phyloP scores from a whole-genome alignment of 768 basidiomycete genomes.

The Pisolithus albus region DNA sequence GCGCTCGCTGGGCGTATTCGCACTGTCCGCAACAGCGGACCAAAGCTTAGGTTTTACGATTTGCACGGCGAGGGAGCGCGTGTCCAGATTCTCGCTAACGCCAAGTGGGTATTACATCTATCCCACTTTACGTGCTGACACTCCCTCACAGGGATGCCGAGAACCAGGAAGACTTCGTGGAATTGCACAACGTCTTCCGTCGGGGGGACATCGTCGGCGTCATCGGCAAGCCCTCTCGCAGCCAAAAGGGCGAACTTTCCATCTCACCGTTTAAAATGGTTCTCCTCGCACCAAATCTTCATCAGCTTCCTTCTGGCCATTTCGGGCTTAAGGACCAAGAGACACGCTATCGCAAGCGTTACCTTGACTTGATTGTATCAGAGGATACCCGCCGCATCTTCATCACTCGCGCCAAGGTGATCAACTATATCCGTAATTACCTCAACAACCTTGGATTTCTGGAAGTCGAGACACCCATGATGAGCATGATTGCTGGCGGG shows the following conservation, averaged over 20 bases:
- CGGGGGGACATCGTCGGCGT: constrained; percentile 97
- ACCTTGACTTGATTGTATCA: constrained; percentile 96
- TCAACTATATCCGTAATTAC: constrained; percentile 91
- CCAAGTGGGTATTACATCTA: constrained; percentile 45
- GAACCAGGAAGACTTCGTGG: constrained; percentile 57
- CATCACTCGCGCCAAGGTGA: constrained; percentile 78
- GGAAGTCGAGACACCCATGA: constrained; percentile 99
- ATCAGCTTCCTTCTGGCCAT: constrained; percentile 88
- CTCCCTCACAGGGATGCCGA: constrained; percentile 47
- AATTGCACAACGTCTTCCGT: constrained; percentile 79
- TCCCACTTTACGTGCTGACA: background rate
- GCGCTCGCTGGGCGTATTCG: constrained; percentile 87
- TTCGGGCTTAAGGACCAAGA: constrained; percentile 97
- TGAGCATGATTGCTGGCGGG: constrained; percentile 91
- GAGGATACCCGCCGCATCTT: constrained; percentile 86
- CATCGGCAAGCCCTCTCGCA: constrained; percentile 80
- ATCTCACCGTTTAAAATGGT: constrained; percentile 75
- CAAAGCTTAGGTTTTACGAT: constrained; percentile 92
- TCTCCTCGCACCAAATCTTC: constrained; percentile 92
- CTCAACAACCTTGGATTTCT: constrained; percentile 89
- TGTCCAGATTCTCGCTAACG: constrained; percentile 93
- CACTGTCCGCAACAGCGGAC: constrained; percentile 74
- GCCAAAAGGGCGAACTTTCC: constrained; percentile 92
- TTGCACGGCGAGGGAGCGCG: constrained; percentile 86
- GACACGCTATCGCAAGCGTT: constrained; percentile 95